These are phyloP conservation scores for Yamadazyma trypodendri DNA, from an alignment of 1,139 yeast genomes.

Conservation along the genomic window DNA sequence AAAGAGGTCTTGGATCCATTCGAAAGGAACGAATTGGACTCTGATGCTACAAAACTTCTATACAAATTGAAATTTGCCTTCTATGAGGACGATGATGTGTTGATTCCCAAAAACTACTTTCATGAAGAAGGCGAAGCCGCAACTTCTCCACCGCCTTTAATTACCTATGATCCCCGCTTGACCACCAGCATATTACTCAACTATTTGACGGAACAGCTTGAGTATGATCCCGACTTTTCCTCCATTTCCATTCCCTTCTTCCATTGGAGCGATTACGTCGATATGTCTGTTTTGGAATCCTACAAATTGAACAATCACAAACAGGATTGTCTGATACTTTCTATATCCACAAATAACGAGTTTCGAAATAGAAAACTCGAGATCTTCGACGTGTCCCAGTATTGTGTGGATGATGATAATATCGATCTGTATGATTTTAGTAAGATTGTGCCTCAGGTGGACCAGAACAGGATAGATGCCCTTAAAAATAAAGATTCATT, in stretches of 20 bases:
- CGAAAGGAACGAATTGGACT: constrained; percentile 5
- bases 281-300: constrained; percentile 26
- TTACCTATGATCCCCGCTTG: constrained; percentile 33
- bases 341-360: constrained; percentile 18
- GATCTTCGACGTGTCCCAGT: constrained; percentile 17
- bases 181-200: constrained; percentile 27
- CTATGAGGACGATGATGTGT: constrained; percentile 2
- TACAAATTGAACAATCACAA: constrained; percentile 18
- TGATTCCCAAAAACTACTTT: constrained; percentile 8
- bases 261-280: constrained; percentile 40
- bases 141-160: constrained; percentile 12
- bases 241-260: constrained; percentile 21
- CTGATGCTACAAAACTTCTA: not conserved
- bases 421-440: constrained; percentile 14
- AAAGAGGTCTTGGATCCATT: constrained; percentile 6
- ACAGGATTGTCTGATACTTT: constrained; percentile 22
- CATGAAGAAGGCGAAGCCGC: constrained; percentile 9
- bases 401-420: constrained; percentile 30
- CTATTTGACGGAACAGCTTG: constrained; percentile 16
- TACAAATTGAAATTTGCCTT: not conserved
- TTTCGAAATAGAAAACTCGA: constrained; percentile 20
- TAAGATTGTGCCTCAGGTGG: constrained; percentile 6
- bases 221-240: constrained; percentile 3
- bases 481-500: constrained; percentile 7
- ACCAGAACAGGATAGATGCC: constrained; percentile 1